Conservation (phyloP, 306 rosid species). For the Acacia acuminata region DNA sequence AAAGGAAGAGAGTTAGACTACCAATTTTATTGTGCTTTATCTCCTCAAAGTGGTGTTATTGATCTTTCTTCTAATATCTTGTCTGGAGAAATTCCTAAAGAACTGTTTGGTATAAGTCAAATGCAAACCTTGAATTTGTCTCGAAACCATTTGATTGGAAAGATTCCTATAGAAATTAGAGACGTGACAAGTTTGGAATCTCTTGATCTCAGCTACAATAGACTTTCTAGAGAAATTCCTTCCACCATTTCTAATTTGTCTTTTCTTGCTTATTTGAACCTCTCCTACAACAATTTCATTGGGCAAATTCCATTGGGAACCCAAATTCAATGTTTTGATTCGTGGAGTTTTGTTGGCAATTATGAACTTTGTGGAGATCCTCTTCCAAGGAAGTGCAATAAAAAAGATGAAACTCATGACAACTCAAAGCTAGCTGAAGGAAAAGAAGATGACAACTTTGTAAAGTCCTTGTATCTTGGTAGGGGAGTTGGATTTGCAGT, state of each 20-base stretch:
- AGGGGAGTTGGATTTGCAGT: not conserved
- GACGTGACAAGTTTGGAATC: not conserved
- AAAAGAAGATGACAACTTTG: not conserved
- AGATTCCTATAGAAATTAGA: not conserved
- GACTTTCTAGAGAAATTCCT: not conserved
- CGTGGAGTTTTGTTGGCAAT: not conserved
- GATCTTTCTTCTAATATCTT: constrained; percentile 21
- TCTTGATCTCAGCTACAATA: constrained; percentile 4
- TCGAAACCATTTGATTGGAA: not conserved
- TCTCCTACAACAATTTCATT: not conserved
- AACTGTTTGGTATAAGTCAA: constrained; percentile 8
- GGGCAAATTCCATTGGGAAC: not conserved
- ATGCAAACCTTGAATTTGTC: not conserved
- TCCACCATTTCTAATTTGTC: not conserved
- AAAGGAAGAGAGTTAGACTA: not conserved
- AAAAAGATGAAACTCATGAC: not conserved
- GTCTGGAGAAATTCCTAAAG: constrained; percentile 28
- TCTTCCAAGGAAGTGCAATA: not conserved
- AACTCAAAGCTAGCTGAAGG: not conserved
- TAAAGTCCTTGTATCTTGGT: not conserved
- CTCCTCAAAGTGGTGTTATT: not conserved
- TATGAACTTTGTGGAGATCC: not conserved
- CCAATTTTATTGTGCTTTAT: too few species aligned
- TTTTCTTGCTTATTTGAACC: not conserved
- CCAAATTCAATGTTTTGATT: not conserved